Conservation (phyloP, 805 yeast species). For the Alloascoidea africana region DNA sequence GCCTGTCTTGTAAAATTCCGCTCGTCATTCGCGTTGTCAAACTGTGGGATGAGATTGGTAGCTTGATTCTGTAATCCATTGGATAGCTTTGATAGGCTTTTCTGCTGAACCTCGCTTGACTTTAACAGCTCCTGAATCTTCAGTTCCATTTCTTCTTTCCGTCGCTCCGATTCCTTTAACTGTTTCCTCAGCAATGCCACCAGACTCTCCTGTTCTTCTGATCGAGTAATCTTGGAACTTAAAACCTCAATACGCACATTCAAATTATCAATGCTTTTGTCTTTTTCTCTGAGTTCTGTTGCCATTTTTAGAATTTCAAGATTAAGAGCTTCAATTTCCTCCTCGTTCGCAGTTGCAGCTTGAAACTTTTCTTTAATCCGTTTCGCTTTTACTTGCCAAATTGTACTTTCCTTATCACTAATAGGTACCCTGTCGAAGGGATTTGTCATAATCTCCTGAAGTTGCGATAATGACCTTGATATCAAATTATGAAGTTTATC, state of each 20-base stretch:
- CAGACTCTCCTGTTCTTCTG: slow-evolving; percentile 10
- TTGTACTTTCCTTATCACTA: no score
- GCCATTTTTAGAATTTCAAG: slow-evolving; percentile 9
- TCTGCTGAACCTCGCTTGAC: background rate
- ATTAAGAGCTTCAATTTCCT: slow-evolving; percentile 8
- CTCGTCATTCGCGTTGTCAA: background rate
- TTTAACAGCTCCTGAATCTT: background rate
- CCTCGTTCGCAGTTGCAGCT: slow-evolving; percentile 2
- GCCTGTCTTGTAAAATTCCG: background rate
- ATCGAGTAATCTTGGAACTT: slow-evolving; percentile 9
- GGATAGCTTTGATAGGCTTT: background rate
- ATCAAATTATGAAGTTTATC: background rate
- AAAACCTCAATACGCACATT: slow-evolving; percentile 10
- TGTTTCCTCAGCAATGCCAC: slow-evolving; percentile 7
- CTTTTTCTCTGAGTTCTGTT: slow-evolving; percentile 9
- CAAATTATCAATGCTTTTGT: slow-evolving; percentile 13
- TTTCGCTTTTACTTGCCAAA: slow-evolving; percentile 11
- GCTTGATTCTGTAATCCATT: background rate
- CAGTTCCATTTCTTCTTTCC: slow-evolving; percentile 7
- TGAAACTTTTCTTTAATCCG: slow-evolving; percentile 6
- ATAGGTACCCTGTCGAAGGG: background rate
- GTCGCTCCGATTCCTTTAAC: slow-evolving; percentile 4
- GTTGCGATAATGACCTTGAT: background rate
- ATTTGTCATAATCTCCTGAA: background rate
- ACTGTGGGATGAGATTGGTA: background rate